Percentiles rank a stretch among this genome's conserved stretches.
Conservation (phyloP, 1,284 basidiomycete species). For the Trametes polyzona region DNA sequence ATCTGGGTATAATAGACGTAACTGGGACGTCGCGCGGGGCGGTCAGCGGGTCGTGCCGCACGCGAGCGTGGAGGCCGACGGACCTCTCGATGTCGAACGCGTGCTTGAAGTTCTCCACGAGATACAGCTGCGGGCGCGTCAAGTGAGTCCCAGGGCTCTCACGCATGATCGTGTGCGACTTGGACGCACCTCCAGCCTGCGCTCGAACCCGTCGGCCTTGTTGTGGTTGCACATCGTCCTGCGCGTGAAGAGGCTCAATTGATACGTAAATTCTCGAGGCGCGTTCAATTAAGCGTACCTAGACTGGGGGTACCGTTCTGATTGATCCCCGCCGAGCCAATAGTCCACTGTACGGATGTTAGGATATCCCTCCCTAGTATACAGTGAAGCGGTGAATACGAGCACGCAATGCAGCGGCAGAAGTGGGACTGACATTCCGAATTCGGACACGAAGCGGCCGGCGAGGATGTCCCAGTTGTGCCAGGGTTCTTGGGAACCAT, state of each 20-base stretch:
- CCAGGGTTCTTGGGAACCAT: slow-evolving; percentile 87
- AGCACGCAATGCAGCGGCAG: not conserved
- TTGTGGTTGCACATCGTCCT: slow-evolving; percentile 83
- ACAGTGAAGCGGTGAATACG: slow-evolving; percentile 1
- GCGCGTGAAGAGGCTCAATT: not conserved
- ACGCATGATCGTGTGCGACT: slow-evolving; percentile 13
- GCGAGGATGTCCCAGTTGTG: slow-evolving; percentile 86
- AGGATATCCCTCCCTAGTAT: slow-evolving; percentile 76
- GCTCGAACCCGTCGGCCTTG: slow-evolving; percentile 87
- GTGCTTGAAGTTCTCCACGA: slow-evolving; percentile 90
- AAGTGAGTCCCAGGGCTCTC: slow-evolving; percentile 10
- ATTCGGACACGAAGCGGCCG: slow-evolving; percentile 89
- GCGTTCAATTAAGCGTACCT: slow-evolving; percentile 44
- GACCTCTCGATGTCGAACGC: slow-evolving; percentile 82
- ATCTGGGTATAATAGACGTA: slow-evolving; percentile 68
- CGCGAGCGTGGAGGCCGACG: slow-evolving; percentile 12
- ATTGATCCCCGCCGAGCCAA: slow-evolving; percentile 74
- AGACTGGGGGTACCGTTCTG: slow-evolving; percentile 87
- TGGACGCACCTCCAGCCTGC: slow-evolving; percentile 72
- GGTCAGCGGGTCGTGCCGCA: slow-evolving; percentile 12
- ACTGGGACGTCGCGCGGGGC: slow-evolving; percentile 34
- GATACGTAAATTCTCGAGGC: slow-evolving; percentile 17
- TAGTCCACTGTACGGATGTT: slow-evolving; percentile 83
- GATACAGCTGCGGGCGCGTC: slow-evolving; percentile 60
- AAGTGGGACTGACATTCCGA: slow-evolving; percentile 70